Percentiles rank a stretch among this genome's conserved stretches.
phyloP scores from a whole-genome alignment of 1,139 yeast species.

The Kazachstania sp. region DNA sequence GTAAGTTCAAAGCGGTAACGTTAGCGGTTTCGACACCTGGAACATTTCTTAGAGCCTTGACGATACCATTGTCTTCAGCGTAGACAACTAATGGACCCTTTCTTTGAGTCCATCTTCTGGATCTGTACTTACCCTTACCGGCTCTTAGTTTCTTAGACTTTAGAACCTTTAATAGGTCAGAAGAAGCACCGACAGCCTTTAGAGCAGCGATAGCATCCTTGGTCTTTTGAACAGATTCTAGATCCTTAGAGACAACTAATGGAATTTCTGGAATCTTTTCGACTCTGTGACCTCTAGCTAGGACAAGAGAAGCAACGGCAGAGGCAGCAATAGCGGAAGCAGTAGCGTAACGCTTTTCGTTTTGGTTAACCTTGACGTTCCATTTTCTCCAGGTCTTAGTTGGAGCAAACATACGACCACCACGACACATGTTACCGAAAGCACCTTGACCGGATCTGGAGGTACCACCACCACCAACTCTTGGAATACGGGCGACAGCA shows the following conservation, averaged over 20 bases:
- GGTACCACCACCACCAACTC: conserved; percentile 99
- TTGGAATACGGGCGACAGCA: conserved; percentile 99
- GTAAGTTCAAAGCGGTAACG: conserved; percentile 88
- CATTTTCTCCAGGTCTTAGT: conserved; percentile 99
- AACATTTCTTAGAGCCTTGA: conserved; percentile 97
- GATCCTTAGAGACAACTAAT: conserved; percentile 88
- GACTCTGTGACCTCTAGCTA: conserved; percentile 99
- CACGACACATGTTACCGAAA: conserved; percentile 99
- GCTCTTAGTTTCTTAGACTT: conserved; percentile 99
- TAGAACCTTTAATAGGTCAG: conserved; percentile 96
- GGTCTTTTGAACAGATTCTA: conserved; percentile 92
- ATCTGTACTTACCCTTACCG: conserved; percentile 99
- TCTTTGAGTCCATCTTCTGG: conserved; percentile 99
- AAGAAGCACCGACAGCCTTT: conserved; percentile 98
- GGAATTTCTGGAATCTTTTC: conserved; percentile 98
- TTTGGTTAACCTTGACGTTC: conserved; percentile 99
- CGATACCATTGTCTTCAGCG: conserved; percentile 95
- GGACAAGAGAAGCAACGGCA: conserved; percentile 94
- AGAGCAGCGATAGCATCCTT: conserved; percentile 98
- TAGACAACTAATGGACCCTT: conserved; percentile 99
- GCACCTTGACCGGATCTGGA: conserved; percentile 99
- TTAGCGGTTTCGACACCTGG: conserved; percentile 99
- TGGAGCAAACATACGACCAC: conserved; percentile 99
- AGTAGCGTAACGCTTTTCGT: conserved; percentile 99
- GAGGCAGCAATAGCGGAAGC: conserved; percentile 99